phyloP scores from a whole-genome alignment of 352 stramenopile species.

The Blastocystis sp. region DNA sequence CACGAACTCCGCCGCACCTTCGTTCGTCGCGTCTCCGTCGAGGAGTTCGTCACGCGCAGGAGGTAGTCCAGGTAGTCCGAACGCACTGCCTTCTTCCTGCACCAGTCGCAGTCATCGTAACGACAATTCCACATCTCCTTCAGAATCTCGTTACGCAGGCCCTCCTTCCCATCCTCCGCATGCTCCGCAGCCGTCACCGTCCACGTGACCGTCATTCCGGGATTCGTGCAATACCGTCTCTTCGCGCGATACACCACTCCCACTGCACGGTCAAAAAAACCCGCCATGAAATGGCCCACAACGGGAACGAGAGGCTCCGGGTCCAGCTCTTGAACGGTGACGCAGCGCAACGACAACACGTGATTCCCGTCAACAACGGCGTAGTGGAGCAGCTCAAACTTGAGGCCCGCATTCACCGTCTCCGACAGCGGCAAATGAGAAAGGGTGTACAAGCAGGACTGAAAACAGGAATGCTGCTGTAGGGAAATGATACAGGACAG shows the following conservation, averaged over 20 bases:
- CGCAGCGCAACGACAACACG: background rate
- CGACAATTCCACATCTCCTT: slow-evolving; percentile 28
- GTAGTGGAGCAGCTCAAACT: slow-evolving; percentile 47
- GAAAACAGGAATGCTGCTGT: background rate
- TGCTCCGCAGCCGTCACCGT: background rate
- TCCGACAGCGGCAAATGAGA: background rate
- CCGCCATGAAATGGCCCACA: background rate
- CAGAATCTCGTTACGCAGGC: background rate
- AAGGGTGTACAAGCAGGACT: background rate
- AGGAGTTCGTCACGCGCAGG: background rate
- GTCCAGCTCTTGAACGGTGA: background rate
- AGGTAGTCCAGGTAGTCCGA: slow-evolving; percentile 18
- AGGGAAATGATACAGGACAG: background rate
- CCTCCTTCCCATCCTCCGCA: background rate
- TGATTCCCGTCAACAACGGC: background rate
- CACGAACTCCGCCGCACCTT: background rate
- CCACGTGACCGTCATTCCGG: slow-evolving; percentile 10
- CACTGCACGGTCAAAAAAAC: slow-evolving; percentile 1
- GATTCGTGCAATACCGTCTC: background rate
- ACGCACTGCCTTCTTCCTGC: background rate
- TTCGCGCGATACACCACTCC: background rate
- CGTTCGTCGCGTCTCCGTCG: background rate
- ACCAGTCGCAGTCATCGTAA: background rate
- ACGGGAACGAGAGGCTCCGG: background rate
- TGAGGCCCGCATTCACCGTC: background rate